Percentiles rank a stretch among this genome's conserved stretches.
phyloP scores from a whole-genome alignment of 768 basidiomycete genomes.

The Tylopilus plumbeoviolaceoides region DNA sequence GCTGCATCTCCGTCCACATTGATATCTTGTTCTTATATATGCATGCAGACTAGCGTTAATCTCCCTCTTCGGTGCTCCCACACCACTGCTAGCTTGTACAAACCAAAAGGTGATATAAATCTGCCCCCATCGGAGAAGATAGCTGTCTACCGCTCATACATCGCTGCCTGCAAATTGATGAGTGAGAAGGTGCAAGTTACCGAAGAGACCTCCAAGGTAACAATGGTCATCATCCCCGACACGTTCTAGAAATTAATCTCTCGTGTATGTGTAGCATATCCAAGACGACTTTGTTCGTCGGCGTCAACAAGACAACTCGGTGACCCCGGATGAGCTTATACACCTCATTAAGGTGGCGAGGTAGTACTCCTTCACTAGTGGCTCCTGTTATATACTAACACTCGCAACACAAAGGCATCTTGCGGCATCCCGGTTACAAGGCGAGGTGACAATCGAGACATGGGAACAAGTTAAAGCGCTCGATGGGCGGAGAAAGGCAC shows the following conservation, averaged over 20 bases:
- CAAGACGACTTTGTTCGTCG: slow-evolving; percentile 67
- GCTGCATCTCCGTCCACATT: not conserved
- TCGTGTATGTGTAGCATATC: slow-evolving; percentile 49
- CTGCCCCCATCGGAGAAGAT: slow-evolving; percentile 48
- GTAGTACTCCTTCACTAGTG: slow-evolving; percentile 35
- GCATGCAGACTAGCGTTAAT: slow-evolving; percentile 54
- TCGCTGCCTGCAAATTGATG: slow-evolving; percentile 51
- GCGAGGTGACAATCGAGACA: slow-evolving; percentile 49
- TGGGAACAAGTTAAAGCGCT: slow-evolving; percentile 68
- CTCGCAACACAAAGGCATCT: slow-evolving; percentile 43
- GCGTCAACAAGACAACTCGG: slow-evolving; percentile 35
- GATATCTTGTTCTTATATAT: not conserved
- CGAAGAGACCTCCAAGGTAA: slow-evolving; percentile 57
- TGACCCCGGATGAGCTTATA: slow-evolving; percentile 60
- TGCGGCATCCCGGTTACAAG: slow-evolving; percentile 56
- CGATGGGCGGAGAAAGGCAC: slow-evolving; percentile 41
- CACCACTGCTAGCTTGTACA: slow-evolving; percentile 44
- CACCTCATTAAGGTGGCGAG: slow-evolving; percentile 65
- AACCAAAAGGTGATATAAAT: slow-evolving; percentile 37
- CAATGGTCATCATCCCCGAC: not conserved
- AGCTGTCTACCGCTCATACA: slow-evolving; percentile 50
- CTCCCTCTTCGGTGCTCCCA: slow-evolving; percentile 43
- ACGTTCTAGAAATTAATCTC: not conserved
- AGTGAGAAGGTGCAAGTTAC: slow-evolving; percentile 50
- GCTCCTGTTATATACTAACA: slow-evolving; percentile 1